Percentiles rank a stretch among this genome's conserved stretches.
Conservation (phyloP, 1,139 yeast genomes). For the Scheffersomyces titani region DNA sequence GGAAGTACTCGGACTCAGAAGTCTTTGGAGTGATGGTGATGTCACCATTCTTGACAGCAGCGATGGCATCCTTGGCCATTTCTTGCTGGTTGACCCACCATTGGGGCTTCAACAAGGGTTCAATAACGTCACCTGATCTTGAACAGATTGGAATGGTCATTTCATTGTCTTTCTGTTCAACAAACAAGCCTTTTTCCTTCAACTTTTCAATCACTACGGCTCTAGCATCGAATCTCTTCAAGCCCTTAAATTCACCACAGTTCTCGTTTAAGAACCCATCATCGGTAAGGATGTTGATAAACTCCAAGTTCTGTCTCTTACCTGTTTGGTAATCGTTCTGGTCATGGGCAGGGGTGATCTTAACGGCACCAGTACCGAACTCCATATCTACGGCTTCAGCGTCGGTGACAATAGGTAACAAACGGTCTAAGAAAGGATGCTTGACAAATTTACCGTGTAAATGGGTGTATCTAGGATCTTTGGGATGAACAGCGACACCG, state of each 20-base stretch:
- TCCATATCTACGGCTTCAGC: constrained; percentile 97
- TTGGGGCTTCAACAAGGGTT: constrained; percentile 95
- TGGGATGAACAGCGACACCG: constrained; percentile 95
- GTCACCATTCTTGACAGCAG: constrained; percentile 81
- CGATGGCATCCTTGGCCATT: constrained; percentile 87
- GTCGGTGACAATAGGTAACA: constrained; percentile 86
- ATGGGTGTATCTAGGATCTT: constrained; percentile 89
- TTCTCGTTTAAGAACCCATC: constrained; percentile 87
- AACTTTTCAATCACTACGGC: constrained; percentile 77
- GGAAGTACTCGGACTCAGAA: constrained; percentile 90
- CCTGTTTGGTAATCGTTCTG: constrained; percentile 96
- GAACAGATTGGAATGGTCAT: constrained; percentile 94
- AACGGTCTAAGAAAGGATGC: constrained; percentile 88
- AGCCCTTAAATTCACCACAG: constrained; percentile 92
- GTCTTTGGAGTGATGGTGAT: constrained; percentile 83
- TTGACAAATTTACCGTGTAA: constrained; percentile 89
- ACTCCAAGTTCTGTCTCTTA: constrained; percentile 87
- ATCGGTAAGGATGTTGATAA: constrained; percentile 88
- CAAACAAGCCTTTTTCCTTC: constrained; percentile 69
- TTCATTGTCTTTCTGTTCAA: constrained; percentile 90
- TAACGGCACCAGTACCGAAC: constrained; percentile 99
- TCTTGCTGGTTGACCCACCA: constrained; percentile 97
- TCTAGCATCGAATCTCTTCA: constrained; percentile 95
- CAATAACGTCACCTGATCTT: constrained; percentile 95
- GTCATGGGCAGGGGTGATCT: constrained; percentile 98